Evolutionary conservation across 2,329 filamentous ascomycete species (phyloP).

Genomic region (Geosmithia putterillii): DNA sequence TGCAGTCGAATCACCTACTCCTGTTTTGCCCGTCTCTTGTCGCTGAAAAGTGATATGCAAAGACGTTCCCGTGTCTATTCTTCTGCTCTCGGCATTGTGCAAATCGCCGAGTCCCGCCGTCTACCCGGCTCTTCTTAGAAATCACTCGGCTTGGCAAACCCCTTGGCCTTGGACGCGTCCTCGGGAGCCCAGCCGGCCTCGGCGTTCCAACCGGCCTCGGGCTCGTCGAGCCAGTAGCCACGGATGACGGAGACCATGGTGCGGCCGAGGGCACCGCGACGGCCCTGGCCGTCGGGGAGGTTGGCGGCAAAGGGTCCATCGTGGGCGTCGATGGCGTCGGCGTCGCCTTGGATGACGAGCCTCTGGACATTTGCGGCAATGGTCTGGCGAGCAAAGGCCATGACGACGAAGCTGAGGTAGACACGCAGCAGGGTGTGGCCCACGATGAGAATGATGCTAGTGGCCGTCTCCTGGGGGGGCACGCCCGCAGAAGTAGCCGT

Average conservation of each 20-base stretch:
- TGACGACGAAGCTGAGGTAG: constrained; percentile 76
- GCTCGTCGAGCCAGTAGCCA: constrained; percentile 69
- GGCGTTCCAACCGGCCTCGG: constrained; percentile 35
- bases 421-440: constrained; percentile 62
- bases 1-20: no score
- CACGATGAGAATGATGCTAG: constrained; percentile 67
- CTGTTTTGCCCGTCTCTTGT: background rate
- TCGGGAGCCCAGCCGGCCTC: background rate
- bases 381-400: constrained; percentile 69
- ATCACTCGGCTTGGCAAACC: background rate
- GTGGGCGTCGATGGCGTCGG: constrained; percentile 24
- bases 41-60: background rate
- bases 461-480: constrained; percentile 47
- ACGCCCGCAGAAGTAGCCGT: constrained; percentile 20
- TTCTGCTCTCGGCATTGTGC: background rate
- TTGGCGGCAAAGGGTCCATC: constrained; percentile 57
- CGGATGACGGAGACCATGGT: constrained; percentile 62
- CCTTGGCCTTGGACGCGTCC: background rate
- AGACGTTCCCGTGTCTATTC: background rate
- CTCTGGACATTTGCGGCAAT: constrained; percentile 50
- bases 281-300: constrained; percentile 65
- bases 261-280: constrained; percentile 68
- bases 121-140: no score
- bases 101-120: no score
- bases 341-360: constrained; percentile 33